Base-by-base conservation (phyloP, 805 yeast genomes). In the Wickerhamiella alocasiicola region DNA sequence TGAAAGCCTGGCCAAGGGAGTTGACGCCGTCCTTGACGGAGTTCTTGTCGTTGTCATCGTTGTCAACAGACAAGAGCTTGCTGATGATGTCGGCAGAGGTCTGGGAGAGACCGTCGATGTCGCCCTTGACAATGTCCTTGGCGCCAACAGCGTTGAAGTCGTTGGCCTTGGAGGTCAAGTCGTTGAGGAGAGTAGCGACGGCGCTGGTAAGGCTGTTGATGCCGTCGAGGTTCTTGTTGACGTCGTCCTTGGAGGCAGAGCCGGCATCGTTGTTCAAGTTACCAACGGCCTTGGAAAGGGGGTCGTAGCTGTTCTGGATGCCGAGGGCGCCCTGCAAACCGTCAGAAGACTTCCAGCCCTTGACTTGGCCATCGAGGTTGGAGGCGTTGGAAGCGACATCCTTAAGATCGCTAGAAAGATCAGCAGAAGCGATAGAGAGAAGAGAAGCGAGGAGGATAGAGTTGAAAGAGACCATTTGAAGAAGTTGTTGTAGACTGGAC, bases 361-460 rank as follows among this genome's bases (percentile, higher is more conserved):
- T 4, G 24, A 51, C 49, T n/a, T 16, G 15, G 28, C 43, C 26
- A 16, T 30, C 31, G 39, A 50, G 44, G 31, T 32, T 29, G 32
- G 66, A 68, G 47, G 95, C 83, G 54, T 73, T 68, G 15, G 69
- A 77, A 1, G 62, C 68, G 27, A 32, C 42, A 20, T 32, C 18
- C 9, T 4, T 6, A 13, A 27, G 27, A 28, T 31, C 37, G 20
- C 32, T 37, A 18, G 17, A 13, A 16, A 39, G 31, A 37, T 39
- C 42, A 27, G 42, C 42, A 17, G 32, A 26, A 25, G 20, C 36
- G 9, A 37, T 17, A 16, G 34, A 28, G n/a, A 24, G 29, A 16
- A 32, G 25, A 13, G 42, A 36, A 29, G 31, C 20, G 24, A 31
- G 11, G 33, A 33, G 16, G 32, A 36, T 19, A 21, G 32, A 28